Evolutionary conservation across 805 yeast genomes (phyloP).

Genomic region (Candida cerambycidarum): DNA sequence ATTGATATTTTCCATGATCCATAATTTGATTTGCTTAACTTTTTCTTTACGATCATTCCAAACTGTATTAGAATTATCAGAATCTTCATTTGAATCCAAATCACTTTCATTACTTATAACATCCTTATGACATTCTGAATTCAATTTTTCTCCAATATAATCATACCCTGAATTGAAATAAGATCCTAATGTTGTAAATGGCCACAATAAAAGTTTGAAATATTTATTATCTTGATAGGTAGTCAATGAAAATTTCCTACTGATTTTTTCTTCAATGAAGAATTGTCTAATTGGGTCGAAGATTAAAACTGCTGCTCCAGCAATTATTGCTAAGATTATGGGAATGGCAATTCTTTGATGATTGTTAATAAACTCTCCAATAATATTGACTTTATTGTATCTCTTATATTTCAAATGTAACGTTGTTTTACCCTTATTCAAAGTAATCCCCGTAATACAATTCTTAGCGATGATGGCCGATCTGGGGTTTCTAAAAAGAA

Average conservation of each 20-base stretch:
- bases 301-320: constrained; percentile 77
- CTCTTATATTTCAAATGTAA: constrained; percentile 76
- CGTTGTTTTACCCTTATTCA: constrained; percentile 52
- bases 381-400: constrained; percentile 48
- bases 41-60: constrained; percentile 75
- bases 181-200: constrained; percentile 23
- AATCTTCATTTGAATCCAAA: constrained; percentile 13
- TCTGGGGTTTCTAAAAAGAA: constrained; percentile 55
- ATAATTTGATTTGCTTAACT: constrained; percentile 65
- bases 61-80: constrained; percentile 32
- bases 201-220: constrained; percentile 26
- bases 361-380: constrained; percentile 59
- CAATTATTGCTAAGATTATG: constrained; percentile 68
- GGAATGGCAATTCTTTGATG: constrained; percentile 89
- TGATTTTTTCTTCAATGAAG: constrained; percentile 71
- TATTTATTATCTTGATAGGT: constrained; percentile 38
- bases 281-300: constrained; percentile 93
- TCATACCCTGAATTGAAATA: constrained; percentile 35
- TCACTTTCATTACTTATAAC: constrained; percentile 18
- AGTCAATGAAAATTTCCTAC: constrained; percentile 56
- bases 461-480: constrained; percentile 86
- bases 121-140: constrained; percentile 14
- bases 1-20: constrained; percentile 86
- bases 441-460: constrained; percentile 78
- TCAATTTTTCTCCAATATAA: constrained; percentile 31